phyloP scores from a whole-genome alignment of 768 basidiomycete genomes.

The Baorangia bicolor region DNA sequence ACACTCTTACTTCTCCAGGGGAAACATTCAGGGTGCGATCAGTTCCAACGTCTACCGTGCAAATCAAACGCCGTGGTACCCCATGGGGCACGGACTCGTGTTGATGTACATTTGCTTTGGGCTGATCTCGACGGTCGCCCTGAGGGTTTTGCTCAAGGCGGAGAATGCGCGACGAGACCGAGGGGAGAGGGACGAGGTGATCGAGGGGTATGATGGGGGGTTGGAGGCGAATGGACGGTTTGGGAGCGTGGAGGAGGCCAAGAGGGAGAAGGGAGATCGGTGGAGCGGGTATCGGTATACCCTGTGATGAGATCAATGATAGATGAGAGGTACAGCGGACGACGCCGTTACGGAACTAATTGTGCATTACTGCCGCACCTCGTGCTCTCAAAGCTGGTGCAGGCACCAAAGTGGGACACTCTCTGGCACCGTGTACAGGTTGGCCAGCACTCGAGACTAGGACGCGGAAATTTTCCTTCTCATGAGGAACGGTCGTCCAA shows the following conservation, averaged over 20 bases:
- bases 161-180: conserved; percentile 69
- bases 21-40: conserved; percentile 75
- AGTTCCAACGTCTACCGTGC: conserved; percentile 77
- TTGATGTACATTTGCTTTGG: conserved; percentile 72
- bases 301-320: conserved; percentile 35
- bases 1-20: conserved; percentile 38
- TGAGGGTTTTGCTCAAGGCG: conserved; percentile 43
- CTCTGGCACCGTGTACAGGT: too few species aligned
- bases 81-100: conserved; percentile 59
- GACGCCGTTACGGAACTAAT: not conserved
- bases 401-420: too few species aligned
- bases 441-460: too few species aligned
- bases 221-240: conserved; percentile 56
- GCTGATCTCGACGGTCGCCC: conserved; percentile 44
- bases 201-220: conserved; percentile 38
- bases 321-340: not conserved
- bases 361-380: not conserved
- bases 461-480: too few species aligned
- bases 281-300: conserved; percentile 79
- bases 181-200: conserved; percentile 69
- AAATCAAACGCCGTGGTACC: conserved; percentile 66
- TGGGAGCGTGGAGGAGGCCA: conserved; percentile 60
- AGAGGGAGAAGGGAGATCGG: conserved; percentile 65
- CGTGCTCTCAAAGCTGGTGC: not conserved
- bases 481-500: too few species aligned